These are phyloP conservation scores for Trypethelium eluteriae DNA, from an alignment of 495 filamentous ascomycete genomes.

Conservation along the genomic window DNA sequence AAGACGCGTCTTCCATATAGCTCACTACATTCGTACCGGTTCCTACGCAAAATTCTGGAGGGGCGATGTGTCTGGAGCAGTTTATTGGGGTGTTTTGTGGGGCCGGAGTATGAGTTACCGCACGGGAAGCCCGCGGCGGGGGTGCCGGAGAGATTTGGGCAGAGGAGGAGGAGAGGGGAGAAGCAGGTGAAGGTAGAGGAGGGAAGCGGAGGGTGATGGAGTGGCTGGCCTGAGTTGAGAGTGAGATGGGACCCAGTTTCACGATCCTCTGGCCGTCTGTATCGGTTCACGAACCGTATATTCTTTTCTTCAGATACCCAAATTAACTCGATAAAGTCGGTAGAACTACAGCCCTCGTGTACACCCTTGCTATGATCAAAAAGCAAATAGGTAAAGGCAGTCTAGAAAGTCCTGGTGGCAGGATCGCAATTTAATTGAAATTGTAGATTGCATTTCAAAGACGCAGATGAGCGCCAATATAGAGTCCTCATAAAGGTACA, in stretches of 20 bases:
- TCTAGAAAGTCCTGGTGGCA: background rate
- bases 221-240: background rate
- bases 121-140: constrained; percentile 30
- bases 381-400: background rate
- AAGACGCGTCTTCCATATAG: constrained; percentile 34
- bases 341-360: too few relatives aligned
- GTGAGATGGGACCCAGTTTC: too few relatives aligned
- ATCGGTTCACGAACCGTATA: background rate
- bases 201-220: background rate
- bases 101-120: constrained; percentile 20
- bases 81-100: constrained; percentile 34
- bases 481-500: constrained; percentile 10
- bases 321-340: background rate
- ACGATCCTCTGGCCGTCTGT: too few relatives aligned
- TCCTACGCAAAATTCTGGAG: constrained; percentile 29
- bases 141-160: constrained; percentile 35
- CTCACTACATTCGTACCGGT: constrained; percentile 31
- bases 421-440: background rate
- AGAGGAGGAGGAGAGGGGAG: background rate
- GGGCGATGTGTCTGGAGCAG: constrained; percentile 33
- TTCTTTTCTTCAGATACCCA: background rate
- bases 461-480: constrained; percentile 1
- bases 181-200: background rate
- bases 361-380: too few relatives aligned
- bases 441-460: background rate